Conservation (phyloP, 1,284 basidiomycete species). For the Thecaphora thlaspeos region DNA sequence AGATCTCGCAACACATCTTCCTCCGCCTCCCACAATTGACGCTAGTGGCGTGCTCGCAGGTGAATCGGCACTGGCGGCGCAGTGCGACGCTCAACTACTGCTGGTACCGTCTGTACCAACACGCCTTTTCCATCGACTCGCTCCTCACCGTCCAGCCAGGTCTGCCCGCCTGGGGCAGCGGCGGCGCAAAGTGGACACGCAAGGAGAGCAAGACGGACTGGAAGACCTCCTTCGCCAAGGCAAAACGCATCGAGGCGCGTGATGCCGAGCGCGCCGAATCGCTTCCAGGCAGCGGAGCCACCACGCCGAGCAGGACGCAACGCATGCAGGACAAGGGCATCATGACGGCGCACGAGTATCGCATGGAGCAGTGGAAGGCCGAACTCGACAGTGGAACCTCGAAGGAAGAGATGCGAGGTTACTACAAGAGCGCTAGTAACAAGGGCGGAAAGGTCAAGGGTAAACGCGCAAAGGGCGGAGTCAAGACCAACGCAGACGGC, state of each 20-base stretch:
- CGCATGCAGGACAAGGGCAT: slow-evolving; percentile 37
- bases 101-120: slow-evolving; percentile 42
- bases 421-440: slow-evolving; percentile 40
- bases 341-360: slow-evolving; percentile 29
- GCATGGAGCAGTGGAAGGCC: slow-evolving; percentile 46
- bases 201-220: slow-evolving; percentile 51
- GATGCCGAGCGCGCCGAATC: slow-evolving; percentile 30
- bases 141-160: slow-evolving; percentile 1
- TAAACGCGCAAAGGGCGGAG: slow-evolving; percentile 46
- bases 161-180: slow-evolving; percentile 24
- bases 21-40: slow-evolving; percentile 37
- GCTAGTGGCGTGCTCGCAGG: slow-evolving; percentile 37
- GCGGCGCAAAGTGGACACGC: slow-evolving; percentile 46
- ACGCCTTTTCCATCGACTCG: slow-evolving; percentile 15
- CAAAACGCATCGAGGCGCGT: slow-evolving; percentile 24
- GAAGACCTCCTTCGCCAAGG: slow-evolving; percentile 37
- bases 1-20: slow-evolving; percentile 54
- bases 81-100: slow-evolving; percentile 52
- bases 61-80: slow-evolving; percentile 42
- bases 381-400: slow-evolving; percentile 24
- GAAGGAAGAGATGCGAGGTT: slow-evolving; percentile 47
- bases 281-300: slow-evolving; percentile 22
- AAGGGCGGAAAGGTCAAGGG: slow-evolving; percentile 52
- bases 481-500: slow-evolving; percentile 33
- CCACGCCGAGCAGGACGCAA: slow-evolving; percentile 42